A percentile compares a stretch with the other conserved stretches of the same genome.
Evolutionary conservation across 306 rosid genomes (phyloP).

Genomic region (Malus fusca): DNA sequence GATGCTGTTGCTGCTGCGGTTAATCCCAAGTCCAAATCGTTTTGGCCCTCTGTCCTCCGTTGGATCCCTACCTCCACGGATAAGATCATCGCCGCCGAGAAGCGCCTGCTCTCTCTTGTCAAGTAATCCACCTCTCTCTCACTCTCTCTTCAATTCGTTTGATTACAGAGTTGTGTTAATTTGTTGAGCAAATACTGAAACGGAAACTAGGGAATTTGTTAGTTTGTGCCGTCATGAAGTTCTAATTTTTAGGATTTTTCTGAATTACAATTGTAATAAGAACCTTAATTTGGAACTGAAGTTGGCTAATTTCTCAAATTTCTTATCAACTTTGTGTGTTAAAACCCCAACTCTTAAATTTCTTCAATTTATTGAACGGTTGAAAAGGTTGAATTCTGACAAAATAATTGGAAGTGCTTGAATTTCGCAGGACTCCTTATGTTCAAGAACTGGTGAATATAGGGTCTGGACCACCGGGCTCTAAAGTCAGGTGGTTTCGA

Average conservation of each 20-base stretch:
- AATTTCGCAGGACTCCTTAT: conserved; percentile 64
- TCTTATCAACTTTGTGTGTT: neutral
- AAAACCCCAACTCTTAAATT: neutral
- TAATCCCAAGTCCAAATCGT: conserved; percentile 21
- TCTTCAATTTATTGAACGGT: neutral
- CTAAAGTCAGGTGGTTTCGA: conserved; percentile 77
- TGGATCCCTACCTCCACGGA: conserved; percentile 91
- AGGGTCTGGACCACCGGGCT: conserved; percentile 89
- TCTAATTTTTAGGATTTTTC: neutral
- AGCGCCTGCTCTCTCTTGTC: conserved; percentile 85
- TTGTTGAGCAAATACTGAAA: neutral
- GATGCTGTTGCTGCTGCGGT: neutral
- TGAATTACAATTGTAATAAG: neutral
- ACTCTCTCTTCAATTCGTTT: neutral
- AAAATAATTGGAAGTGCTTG: conserved; percentile 9
- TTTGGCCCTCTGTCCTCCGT: conserved; percentile 79
- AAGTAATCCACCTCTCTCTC: conserved; percentile 39
- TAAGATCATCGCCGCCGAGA: conserved; percentile 76
- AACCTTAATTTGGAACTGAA: neutral
- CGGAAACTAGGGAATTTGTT: neutral
- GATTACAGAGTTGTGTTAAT: neutral
- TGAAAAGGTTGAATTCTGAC: neutral
- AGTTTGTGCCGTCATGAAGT: neutral
- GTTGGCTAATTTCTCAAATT: neutral
- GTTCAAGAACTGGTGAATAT: conserved; percentile 84